A percentile compares a stretch with the other conserved stretches of the same genome.
These are phyloP conservation scores for Trichocladium uniseriatum DNA, from an alignment of 495 filamentous ascomycete genomes.

Conservation along the genomic window DNA sequence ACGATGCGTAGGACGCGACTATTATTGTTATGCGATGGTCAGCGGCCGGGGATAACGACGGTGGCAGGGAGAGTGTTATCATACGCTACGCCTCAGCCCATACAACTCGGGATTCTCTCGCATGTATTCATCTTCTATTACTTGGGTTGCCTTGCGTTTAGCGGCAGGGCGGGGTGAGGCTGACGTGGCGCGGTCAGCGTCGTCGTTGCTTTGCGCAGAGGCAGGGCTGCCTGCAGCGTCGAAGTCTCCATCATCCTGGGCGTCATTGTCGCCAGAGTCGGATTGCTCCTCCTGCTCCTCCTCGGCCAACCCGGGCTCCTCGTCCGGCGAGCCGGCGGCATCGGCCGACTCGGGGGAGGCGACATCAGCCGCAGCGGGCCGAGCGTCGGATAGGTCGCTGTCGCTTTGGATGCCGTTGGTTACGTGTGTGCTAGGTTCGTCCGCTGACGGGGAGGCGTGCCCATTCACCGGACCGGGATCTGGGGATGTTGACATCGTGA, in stretches of 20 bases:
- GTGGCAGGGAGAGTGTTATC: constrained; percentile 22
- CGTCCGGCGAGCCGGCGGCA: constrained; percentile 53
- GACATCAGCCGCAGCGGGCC: constrained; percentile 22
- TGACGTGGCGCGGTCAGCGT: constrained; percentile 56
- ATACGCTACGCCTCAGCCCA: constrained; percentile 82
- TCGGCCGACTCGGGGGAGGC: constrained; percentile 42
- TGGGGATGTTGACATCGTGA: constrained; percentile 43
- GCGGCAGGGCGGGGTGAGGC: constrained; percentile 50
- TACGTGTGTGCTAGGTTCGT: constrained; percentile 19
- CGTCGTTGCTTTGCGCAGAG: constrained; percentile 39
- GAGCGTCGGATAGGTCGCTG: constrained; percentile 40
- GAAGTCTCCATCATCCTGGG: constrained; percentile 73
- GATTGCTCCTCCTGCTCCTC: constrained; percentile 26
- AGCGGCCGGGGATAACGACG: constrained; percentile 18
- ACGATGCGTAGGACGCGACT: constrained; percentile 45
- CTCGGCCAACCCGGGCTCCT: constrained; percentile 46
- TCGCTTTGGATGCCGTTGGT: constrained; percentile 32
- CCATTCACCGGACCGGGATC: constrained; percentile 38
- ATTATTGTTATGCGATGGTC: constrained; percentile 17
- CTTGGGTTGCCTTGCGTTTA: constrained; percentile 63
- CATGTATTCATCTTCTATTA: constrained; percentile 71
- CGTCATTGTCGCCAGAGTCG: constrained; percentile 55
- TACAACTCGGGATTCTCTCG: constrained; percentile 91
- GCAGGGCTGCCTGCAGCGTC: constrained; percentile 56
- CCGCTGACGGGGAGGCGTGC: constrained; percentile 25